Percentiles rank a stretch among this genome's conserved stretches.
Evolutionary conservation across 306 rosid genomes (phyloP).

Genomic region (Adenanthera pavonina): DNA sequence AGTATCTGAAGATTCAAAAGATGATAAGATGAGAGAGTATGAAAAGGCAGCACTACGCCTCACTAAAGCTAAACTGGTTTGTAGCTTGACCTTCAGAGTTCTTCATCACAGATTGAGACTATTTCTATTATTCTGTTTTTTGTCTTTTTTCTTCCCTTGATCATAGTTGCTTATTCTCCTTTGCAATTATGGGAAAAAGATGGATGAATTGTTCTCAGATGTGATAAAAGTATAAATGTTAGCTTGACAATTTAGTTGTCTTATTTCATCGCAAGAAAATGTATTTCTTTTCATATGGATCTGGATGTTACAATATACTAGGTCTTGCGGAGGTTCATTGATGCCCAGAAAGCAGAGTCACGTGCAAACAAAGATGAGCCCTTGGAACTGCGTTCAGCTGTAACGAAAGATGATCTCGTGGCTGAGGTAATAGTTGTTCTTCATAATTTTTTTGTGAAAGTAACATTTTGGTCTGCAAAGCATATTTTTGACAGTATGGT

Average conservation of each 20-base stretch:
- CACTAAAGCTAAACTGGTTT: constrained; percentile 77
- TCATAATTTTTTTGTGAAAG: constrained; percentile 15
- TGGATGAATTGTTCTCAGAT: not conserved
- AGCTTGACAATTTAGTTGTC: constrained; percentile 32
- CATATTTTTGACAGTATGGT: not conserved
- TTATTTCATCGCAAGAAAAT: constrained; percentile 26
- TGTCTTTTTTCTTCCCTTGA: not conserved
- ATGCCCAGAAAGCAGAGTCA: constrained; percentile 50
- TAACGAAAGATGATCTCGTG: constrained; percentile 69
- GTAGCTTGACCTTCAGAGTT: constrained; percentile 44
- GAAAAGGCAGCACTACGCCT: constrained; percentile 76
- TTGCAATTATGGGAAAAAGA: not conserved
- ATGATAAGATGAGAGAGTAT: constrained; percentile 70
- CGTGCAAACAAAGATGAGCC: constrained; percentile 80
- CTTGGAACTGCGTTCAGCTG: constrained; percentile 67
- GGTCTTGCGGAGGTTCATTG: constrained; percentile 78
- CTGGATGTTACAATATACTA: constrained; percentile 41
- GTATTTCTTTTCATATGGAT: constrained; percentile 13
- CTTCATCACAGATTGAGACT: constrained; percentile 17
- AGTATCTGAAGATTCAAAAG: constrained; percentile 64
- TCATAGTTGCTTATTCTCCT: not conserved
- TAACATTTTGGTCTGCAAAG: not conserved
- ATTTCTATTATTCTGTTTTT: not conserved
- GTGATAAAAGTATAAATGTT: not conserved
- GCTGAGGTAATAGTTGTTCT: constrained; percentile 68